These are phyloP conservation scores for Claviceps africana DNA, from an alignment of 2,329 filamentous ascomycete genomes.

Conservation along the genomic window DNA sequence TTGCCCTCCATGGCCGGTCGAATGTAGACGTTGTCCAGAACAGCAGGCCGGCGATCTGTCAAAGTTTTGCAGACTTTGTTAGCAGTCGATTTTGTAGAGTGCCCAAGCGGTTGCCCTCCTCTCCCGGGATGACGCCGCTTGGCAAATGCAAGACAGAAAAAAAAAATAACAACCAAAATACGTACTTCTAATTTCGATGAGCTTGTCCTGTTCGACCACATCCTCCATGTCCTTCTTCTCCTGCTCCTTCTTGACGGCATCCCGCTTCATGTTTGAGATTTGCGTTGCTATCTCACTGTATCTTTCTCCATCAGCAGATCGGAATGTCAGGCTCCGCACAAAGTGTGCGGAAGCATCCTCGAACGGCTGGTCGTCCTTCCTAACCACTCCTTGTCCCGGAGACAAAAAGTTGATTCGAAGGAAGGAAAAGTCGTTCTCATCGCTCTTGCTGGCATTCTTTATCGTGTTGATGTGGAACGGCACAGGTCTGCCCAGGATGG, in stretches of 20 bases:
- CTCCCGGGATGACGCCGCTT: not conserved
- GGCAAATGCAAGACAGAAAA: not conserved
- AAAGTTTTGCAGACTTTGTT: not conserved
- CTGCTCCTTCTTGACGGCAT: conserved; percentile 80
- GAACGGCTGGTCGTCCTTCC: conserved; percentile 95
- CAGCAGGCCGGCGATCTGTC: conserved; percentile 73
- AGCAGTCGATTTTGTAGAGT: not conserved
- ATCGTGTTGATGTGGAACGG: conserved; percentile 97
- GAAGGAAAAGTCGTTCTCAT: conserved; percentile 87
- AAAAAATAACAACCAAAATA: too few relatives aligned
- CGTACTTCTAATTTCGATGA: conserved; percentile 83
- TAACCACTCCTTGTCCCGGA: conserved; percentile 88
- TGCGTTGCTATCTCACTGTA: conserved; percentile 85
- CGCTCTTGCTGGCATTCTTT: conserved; percentile 97
- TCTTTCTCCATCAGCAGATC: conserved; percentile 75
- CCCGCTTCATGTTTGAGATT: conserved; percentile 93
- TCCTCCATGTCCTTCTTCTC: conserved; percentile 99
- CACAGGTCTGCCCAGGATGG: conserved; percentile 93
- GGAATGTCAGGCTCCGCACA: conserved; percentile 85
- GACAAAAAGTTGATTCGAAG: conserved; percentile 95
- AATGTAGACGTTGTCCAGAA: conserved; percentile 89
- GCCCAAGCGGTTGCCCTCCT: too few relatives aligned
- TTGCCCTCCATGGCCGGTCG: conserved; percentile 93
- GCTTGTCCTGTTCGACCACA: conserved; percentile 96
- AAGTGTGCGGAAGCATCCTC: conserved; percentile 95